Evolutionary conservation across 1,284 basidiomycete species (phyloP), one percentile per base, ranked within the genome.

Genomic region (Vanrija sp.): DNA sequence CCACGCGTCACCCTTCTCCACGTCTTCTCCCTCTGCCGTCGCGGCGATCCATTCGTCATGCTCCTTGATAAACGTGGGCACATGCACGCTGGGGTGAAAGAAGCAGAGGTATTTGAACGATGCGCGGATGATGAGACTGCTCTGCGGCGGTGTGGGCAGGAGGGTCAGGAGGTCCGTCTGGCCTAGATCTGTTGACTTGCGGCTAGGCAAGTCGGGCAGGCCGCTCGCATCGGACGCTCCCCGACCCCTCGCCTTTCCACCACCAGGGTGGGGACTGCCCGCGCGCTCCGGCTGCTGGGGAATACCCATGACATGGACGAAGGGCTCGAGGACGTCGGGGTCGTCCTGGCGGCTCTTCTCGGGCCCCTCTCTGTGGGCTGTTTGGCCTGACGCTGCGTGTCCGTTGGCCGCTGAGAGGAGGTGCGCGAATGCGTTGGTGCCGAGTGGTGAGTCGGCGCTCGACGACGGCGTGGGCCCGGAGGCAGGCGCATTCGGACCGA

Each of bases 21-120:
- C 42, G 39, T 54, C 49, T 8, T 51, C 36, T 15, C 59, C 59
- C 23, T 57, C 53, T 41, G 51, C 57, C 9, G 65, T 44, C 0
- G 48, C 53, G 6, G 42, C 41, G 20, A 64, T 62, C 65, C 65
- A 67, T 42, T 54, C 49, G 38, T 65, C 62, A 35, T 67, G 65
- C 41, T 64, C 60, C 5, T 36, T 35, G 7, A 67, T 45, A 42
- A 61, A 67, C 1, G 49, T 56, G 2, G 65, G 65, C 19, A 63
- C 49, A 44, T 67, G 65, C n/a, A 60, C 57, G 14, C 60, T 55
- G 18, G 49, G 50, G 52, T 67, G 65, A 12, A 67, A 57, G 50
- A 59, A 59, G 49, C 39, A 49, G 56, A 58, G 56, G 47, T 50
- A 61, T 45, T 61, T 61, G 50, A 61, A 53, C 7, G 47, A 50